phyloP scores from a whole-genome alignment of 345 rosid species.

The Carallia brachiata region DNA sequence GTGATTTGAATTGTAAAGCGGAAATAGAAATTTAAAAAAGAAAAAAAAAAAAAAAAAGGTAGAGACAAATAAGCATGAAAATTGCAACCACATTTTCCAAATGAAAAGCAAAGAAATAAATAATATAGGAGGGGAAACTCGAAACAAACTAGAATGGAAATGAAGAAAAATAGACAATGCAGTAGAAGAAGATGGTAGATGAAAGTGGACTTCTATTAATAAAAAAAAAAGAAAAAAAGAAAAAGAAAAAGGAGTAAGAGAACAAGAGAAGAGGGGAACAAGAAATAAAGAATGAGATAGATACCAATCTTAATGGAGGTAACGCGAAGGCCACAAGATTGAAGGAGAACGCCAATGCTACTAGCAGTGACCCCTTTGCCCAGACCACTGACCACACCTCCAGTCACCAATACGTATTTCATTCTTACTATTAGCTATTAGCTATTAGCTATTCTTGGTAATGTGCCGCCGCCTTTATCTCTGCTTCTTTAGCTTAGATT shows the following conservation, averaged over 20 bases:
- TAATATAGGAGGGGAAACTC: too few species aligned
- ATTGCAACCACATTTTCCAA: neutral
- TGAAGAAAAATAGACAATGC: neutral
- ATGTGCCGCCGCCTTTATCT: neutral
- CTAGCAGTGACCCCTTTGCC: slow-evolving; percentile 37
- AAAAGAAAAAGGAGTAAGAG: neutral
- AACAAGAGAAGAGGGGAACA: neutral
- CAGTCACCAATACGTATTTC: slow-evolving; percentile 35
- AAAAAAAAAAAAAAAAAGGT: too few species aligned
- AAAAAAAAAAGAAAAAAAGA: neutral
- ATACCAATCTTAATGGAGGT: slow-evolving; percentile 33
- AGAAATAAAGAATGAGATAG: too few species aligned
- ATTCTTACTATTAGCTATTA: neutral
- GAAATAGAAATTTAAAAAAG: neutral
- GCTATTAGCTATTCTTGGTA: too few species aligned
- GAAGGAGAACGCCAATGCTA: slow-evolving; percentile 31
- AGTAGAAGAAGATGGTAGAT: neutral
- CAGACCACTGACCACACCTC: slow-evolving; percentile 37
- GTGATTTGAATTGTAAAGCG: too few species aligned
- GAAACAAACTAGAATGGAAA: neutral
- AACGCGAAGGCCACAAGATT: slow-evolving; percentile 32
- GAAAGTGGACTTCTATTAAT: neutral
- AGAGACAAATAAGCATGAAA: slow-evolving; percentile 6
- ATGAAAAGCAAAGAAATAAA: neutral
- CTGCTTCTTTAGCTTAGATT: too few species aligned